phyloP scores from a whole-genome alignment of 495 filamentous ascomycete species.

The Pyrenopolyporus hunteri region DNA sequence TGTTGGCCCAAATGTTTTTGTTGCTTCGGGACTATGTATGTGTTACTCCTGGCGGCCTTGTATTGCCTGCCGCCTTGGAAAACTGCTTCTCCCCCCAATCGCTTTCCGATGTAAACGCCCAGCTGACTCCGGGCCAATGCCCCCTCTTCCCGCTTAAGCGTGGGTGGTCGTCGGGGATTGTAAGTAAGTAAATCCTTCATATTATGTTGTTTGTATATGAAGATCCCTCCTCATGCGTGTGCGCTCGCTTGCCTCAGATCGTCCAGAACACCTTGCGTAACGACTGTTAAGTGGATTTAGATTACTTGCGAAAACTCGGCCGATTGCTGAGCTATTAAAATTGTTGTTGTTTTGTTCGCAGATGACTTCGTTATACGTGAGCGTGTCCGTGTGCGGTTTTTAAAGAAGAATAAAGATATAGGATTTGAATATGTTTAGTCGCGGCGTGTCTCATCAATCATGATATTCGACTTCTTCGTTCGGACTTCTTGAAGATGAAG shows the following conservation, averaged over 20 bases:
- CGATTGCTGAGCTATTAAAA: not conserved
- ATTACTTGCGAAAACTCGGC: too few species aligned
- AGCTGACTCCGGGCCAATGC: not conserved
- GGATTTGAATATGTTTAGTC: not conserved
- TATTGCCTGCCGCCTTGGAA: not conserved
- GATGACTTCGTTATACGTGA: not conserved
- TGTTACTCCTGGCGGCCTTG: not conserved
- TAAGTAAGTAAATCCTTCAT: not conserved
- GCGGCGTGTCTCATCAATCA: slow-evolving; percentile 14
- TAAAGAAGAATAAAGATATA: not conserved
- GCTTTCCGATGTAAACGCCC: not conserved
- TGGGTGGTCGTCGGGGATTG: not conserved
- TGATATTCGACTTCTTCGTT: slow-evolving; percentile 37
- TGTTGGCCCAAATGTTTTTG: not conserved
- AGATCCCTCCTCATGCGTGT: not conserved
- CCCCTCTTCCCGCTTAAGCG: not conserved
- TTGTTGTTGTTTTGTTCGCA: not conserved
- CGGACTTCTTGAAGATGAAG: slow-evolving; percentile 11
- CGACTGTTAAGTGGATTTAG: too few species aligned
- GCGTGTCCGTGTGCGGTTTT: slow-evolving; percentile 7
- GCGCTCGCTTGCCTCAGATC: not conserved
- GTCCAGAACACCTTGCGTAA: not conserved
- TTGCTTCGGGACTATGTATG: not conserved
- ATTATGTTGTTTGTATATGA: not conserved
- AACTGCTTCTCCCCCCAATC: not conserved